Percentiles rank a stretch among this genome's conserved stretches.
These are phyloP conservation scores for Fusarium heterosporum DNA, from an alignment of 2,329 filamentous ascomycete species.

Conservation along the genomic window DNA sequence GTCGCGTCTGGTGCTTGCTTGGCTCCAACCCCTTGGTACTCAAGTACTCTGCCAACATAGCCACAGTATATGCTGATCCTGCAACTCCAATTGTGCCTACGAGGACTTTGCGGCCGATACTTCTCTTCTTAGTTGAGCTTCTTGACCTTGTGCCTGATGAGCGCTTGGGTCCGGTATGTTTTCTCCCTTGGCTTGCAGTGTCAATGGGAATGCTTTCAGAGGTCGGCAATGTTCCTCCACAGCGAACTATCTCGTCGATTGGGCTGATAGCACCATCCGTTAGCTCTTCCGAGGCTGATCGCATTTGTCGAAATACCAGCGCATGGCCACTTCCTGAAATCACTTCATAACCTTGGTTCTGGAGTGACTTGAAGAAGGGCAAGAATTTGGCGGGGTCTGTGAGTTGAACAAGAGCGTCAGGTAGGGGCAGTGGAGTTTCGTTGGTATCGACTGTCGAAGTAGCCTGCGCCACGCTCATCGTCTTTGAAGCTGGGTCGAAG, in stretches of 20 bases:
- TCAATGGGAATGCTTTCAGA: constrained; percentile 65
- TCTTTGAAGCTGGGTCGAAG: constrained; percentile 70
- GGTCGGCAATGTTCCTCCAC: constrained; percentile 69
- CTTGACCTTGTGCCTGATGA: constrained; percentile 23
- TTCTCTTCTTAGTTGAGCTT: constrained; percentile 53
- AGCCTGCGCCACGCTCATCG: constrained; percentile 69
- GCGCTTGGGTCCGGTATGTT: background rate
- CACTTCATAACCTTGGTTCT: constrained; percentile 74
- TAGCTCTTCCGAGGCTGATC: constrained; percentile 30
- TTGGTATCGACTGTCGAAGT: constrained; percentile 64
- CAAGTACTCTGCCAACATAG: constrained; percentile 69
- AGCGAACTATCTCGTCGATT: constrained; percentile 65
- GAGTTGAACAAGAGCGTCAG: constrained; percentile 70
- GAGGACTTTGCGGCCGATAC: constrained; percentile 61
- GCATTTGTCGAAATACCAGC: constrained; percentile 74
- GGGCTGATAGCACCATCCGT: constrained; percentile 61
- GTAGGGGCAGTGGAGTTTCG: constrained; percentile 65
- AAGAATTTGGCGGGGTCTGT: constrained; percentile 74
- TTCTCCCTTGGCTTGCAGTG: constrained; percentile 34
- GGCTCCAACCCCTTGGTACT: constrained; percentile 56
- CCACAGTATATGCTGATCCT: constrained; percentile 67
- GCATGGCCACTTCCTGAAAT: constrained; percentile 72
- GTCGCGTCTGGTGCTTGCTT: constrained; percentile 42
- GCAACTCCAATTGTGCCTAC: constrained; percentile 67
- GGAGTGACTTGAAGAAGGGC: constrained; percentile 69